Base-by-base conservation (phyloP, 2,329 filamentous ascomycete species). In the Pyrenophora teres region DNA sequence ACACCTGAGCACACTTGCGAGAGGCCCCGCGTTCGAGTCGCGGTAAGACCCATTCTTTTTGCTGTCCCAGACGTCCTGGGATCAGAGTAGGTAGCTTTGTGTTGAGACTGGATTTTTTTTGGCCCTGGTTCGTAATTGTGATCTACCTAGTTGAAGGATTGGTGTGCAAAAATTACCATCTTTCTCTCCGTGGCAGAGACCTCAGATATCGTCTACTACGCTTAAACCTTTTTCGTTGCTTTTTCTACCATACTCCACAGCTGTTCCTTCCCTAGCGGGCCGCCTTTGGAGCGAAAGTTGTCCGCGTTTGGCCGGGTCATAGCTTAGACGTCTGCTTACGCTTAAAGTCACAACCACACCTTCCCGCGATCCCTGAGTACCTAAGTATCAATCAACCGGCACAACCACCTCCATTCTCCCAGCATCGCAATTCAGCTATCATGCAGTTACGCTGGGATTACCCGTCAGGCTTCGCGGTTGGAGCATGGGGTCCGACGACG, bases 381-480 rank as follows among this genome's bases (percentile, higher is more conserved):
- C 30, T 18, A 31, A 13, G 13, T 30, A 19, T 18, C 37, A n/a
- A 19, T 6, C n/a, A 19, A 19, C 10, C 19, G 32, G 10, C 10
- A 40, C 30, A n/a, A 3, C 8, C 19, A 15, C 40, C 13, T 12
- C 16, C 2, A 3, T n/a, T 12, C 12, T 7, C 32, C 13, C 15
- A 6, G 10, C 21, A 23, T 3, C 6, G 21, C 35, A 27, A 27
- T 9, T 9, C 8, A 30, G 27, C 27, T 31, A 58, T 12, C 0
- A 67, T 68, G 64, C 62, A 67, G 27, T 46, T 67, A 7, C 54
- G 57, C 18, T 69, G 68, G 65, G 57, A 64, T 18, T 71, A 70
- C 41, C 58, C 57, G 1, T 32, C 59, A 4, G 49, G 50, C 10
- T 64, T 63, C 5, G 56, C 50, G 3, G 21, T 33, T 8, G 68